Evolutionary conservation across 306 rosid genomes (phyloP).

Genomic region (Sophora flavescens): DNA sequence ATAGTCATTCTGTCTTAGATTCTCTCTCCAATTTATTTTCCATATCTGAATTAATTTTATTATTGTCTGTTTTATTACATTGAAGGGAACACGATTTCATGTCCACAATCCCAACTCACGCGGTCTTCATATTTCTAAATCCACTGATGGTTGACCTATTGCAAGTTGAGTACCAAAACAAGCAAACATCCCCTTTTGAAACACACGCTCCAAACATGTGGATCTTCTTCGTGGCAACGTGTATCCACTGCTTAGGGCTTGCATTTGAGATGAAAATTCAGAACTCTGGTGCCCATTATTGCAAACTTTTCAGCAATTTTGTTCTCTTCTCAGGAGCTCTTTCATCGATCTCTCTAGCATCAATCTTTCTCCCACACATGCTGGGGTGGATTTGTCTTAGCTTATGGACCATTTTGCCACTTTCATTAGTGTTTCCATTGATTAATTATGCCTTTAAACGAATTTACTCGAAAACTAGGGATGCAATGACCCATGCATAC

Average conservation of each 20-base stretch:
- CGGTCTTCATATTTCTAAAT: conserved; percentile 43
- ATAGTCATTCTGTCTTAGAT: too few species aligned
- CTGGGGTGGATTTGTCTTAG: conserved; percentile 5
- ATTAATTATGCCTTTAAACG: neutral
- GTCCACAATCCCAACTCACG: conserved; percentile 37
- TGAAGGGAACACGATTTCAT: conserved; percentile 30
- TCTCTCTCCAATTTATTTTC: too few species aligned
- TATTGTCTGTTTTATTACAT: neutral
- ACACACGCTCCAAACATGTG: conserved; percentile 42
- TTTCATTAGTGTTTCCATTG: conserved; percentile 19
- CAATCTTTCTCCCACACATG: conserved; percentile 32
- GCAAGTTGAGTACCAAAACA: conserved; percentile 37
- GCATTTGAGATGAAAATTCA: conserved; percentile 36
- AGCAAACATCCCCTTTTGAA: conserved; percentile 2
- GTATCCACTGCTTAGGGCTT: conserved; percentile 42
- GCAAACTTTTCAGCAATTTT: conserved; percentile 12
- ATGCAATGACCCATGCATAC: neutral
- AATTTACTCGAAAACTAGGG: neutral
- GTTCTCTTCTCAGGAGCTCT: conserved; percentile 39
- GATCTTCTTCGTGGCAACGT: conserved; percentile 40
- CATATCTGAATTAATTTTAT: neutral
- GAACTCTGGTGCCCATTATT: neutral
- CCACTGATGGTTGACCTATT: conserved; percentile 42
- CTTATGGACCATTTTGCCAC: conserved; percentile 23
- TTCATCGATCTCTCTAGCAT: conserved; percentile 30